Evolutionary conservation across 2,329 filamentous ascomycete species (phyloP).

Genomic region (Aspergillus uvarum): DNA sequence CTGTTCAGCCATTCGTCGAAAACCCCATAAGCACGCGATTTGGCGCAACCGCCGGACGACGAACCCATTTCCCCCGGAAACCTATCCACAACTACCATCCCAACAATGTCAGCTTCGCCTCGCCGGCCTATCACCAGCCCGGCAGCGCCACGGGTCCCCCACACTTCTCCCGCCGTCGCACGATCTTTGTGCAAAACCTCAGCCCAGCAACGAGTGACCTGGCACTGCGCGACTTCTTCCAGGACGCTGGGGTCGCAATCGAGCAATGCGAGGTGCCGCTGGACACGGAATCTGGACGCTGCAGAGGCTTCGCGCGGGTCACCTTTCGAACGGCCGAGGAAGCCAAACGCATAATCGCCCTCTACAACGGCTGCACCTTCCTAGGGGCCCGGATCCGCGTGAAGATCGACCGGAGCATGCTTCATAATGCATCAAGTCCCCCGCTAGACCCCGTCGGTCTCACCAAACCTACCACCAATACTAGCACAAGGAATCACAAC

Average conservation of each 20-base stretch:
- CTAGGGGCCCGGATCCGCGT: conserved; percentile 36
- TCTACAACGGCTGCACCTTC: conserved; percentile 36
- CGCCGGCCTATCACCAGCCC: conserved; percentile 10
- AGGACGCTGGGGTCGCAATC: conserved; percentile 28
- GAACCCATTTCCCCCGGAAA: conserved; percentile 7
- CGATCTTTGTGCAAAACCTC: conserved; percentile 32
- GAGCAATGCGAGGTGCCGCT: conserved; percentile 35
- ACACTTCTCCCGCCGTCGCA: conserved; percentile 18
- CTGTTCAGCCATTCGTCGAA: conserved; percentile 15
- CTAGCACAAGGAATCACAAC: not conserved
- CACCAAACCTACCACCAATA: not conserved
- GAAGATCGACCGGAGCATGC: conserved; percentile 29
- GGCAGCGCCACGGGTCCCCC: conserved; percentile 3
- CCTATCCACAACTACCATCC: conserved; percentile 12
- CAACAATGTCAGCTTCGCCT: conserved; percentile 5
- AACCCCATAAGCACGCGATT: conserved; percentile 6
- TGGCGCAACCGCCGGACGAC: conserved; percentile 3
- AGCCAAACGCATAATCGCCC: conserved; percentile 34
- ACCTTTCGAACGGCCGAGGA: conserved; percentile 37
- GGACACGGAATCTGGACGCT: conserved; percentile 22
- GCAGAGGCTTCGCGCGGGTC: conserved; percentile 29
- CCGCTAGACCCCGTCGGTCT: not conserved
- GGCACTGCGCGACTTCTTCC: conserved; percentile 32
- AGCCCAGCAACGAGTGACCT: conserved; percentile 27
- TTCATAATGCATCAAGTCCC: not conserved